phyloP scores from a whole-genome alignment of 495 filamentous ascomycete species.

The Xylaria telfairii region DNA sequence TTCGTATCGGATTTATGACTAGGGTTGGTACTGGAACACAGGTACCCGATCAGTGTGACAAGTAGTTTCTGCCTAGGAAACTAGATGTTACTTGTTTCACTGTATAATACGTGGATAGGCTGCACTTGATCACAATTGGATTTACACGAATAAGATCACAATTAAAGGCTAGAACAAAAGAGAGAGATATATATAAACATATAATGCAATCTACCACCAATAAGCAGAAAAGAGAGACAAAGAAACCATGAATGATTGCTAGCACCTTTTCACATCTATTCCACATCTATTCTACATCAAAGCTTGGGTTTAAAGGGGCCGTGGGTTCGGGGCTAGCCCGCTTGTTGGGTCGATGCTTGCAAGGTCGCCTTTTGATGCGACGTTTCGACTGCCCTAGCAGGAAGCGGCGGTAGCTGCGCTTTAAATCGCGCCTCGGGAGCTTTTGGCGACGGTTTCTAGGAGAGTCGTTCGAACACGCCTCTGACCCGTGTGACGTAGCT shows the following conservation, averaged over 20 bases:
- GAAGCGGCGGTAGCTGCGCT: background rate
- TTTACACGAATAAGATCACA: background rate
- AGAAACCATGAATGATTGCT: background rate
- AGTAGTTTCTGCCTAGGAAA: too few relatives aligned
- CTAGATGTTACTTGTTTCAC: background rate
- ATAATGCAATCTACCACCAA: background rate
- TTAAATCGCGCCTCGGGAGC: background rate
- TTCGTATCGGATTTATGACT: too few relatives aligned
- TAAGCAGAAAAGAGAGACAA: background rate
- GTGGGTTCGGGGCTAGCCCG: background rate
- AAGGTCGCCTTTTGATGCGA: background rate
- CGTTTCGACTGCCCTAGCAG: background rate
- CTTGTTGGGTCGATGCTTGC: background rate
- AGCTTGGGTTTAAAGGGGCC: background rate
- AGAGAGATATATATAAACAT: background rate
- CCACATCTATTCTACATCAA: background rate
- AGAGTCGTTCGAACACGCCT: background rate
- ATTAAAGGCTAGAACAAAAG: background rate
- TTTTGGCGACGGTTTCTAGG: background rate
- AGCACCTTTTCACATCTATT: background rate
- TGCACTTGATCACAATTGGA: background rate
- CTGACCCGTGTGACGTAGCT: background rate
- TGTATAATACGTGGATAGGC: background rate
- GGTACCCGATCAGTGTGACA: too few relatives aligned
- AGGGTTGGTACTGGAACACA: too few relatives aligned